Evolutionary conservation across 441 rosid genomes (phyloP), one percentile per base, ranked within the genome.

Genomic region (Bocquillonia castaneifolia): DNA sequence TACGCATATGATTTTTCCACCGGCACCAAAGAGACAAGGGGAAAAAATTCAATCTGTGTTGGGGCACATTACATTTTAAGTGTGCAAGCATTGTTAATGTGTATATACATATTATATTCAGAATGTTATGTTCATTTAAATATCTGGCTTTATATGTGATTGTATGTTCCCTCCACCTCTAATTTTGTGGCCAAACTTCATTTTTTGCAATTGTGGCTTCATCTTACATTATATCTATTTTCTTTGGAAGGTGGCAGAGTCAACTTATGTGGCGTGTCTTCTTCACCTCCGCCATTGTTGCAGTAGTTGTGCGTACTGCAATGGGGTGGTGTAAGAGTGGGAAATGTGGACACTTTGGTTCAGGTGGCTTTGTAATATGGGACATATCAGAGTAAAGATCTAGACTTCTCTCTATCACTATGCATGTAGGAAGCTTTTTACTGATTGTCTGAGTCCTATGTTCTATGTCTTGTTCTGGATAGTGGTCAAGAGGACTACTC

Each of bases 251-350:
- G 98, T 94, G 99, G 99, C 85, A 93, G 80, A 92, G 99, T 83
- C 97, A 92, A 78, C 98, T 94, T 62, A 90, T 94, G 97, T 92
- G 98, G 99, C 93, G 98, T 74, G 98, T 92, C 74, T 94, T 94
- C 82, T 94, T 94, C 74, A 94, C 98, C 71, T 90, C 99, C 54
- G 99, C 99, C 23, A 77, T 94, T 58, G 99, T 94, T 66, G 99
- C 98, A 61, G 98, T 94, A 80, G 99, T 94, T 55, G 98, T 94
- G 32, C 93, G 98, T 71, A 83, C 88, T 74, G 93, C 97, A 59
- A 94, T 94, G 97, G 96, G 94, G 61, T 85, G 97, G 98, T 94
- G 99, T 72, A 90, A 82, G 82, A 88, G 86, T 81, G 97, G 94
- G 76, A 85, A 86, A 62, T 94, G 99, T 82, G 99, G 98, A 59